These are phyloP conservation scores for Leucocoprinus birnbaumii DNA, from an alignment of 768 basidiomycete genomes.

Conservation along the genomic window DNA sequence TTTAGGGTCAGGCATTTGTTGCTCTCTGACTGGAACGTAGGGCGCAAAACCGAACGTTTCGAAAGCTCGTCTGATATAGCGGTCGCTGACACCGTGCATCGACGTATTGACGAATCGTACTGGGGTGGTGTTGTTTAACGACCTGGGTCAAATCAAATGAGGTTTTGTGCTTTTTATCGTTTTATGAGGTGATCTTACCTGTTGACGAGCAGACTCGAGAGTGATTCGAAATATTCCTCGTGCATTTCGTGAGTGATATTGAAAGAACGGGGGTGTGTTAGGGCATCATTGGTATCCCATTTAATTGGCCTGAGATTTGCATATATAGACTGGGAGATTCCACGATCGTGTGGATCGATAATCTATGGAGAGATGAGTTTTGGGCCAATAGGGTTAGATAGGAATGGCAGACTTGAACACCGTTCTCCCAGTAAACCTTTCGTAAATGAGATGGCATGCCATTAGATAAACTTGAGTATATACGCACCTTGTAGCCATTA, in stretches of 20 bases:
- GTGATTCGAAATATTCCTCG: slow-evolving; percentile 51
- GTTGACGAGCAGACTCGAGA: slow-evolving; percentile 25
- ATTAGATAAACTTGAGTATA: not conserved
- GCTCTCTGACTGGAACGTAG: slow-evolving; percentile 60
- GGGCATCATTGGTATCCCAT: slow-evolving; percentile 35
- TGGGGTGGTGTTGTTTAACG: slow-evolving; percentile 32
- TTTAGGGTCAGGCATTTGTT: slow-evolving; percentile 75
- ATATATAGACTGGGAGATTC: slow-evolving; percentile 67
- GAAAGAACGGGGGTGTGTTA: slow-evolving; percentile 41
- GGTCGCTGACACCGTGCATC: slow-evolving; percentile 86
- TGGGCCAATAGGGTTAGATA: not conserved
- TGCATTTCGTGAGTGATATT: slow-evolving; percentile 61
- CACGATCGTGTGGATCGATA: slow-evolving; percentile 77
- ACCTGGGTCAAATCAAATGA: slow-evolving; percentile 16
- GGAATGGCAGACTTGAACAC: slow-evolving; percentile 58
- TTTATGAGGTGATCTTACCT: too few species aligned
- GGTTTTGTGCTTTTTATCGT: too few species aligned
- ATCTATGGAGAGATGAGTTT: slow-evolving; percentile 51
- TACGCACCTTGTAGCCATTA: slow-evolving; percentile 81
- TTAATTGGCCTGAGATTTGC: slow-evolving; percentile 53
- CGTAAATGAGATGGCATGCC: not conserved
- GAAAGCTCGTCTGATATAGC: slow-evolving; percentile 58
- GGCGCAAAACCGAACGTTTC: slow-evolving; percentile 53
- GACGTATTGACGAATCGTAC: slow-evolving; percentile 82
- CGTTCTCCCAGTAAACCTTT: slow-evolving; percentile 90